phyloP scores from a whole-genome alignment of 2,329 filamentous ascomycete genomes.

The Cercospora sp. region DNA sequence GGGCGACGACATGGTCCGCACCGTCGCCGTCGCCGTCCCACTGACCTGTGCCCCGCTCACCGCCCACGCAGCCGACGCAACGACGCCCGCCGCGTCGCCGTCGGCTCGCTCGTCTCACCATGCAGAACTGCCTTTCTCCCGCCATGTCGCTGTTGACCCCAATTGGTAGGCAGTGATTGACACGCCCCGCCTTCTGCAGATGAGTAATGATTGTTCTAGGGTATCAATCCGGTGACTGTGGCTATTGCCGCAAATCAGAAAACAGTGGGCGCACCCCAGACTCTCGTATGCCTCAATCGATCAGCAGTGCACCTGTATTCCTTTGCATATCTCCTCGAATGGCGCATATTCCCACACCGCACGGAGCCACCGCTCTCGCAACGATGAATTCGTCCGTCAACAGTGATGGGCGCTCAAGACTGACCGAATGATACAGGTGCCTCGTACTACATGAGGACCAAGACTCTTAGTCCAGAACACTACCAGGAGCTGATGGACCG shows the following conservation, averaged over 20 bases:
- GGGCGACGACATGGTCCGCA: not conserved
- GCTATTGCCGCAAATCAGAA: constrained; percentile 52
- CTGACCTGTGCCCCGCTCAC: not conserved
- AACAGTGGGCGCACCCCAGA: constrained; percentile 50
- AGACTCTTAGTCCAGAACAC: constrained; percentile 61
- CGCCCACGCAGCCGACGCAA: not conserved
- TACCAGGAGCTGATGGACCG: constrained; percentile 73
- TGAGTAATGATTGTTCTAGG: constrained; percentile 36
- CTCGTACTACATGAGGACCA: constrained; percentile 69
- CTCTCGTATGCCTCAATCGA: constrained; percentile 48
- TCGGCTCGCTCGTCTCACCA: not conserved
- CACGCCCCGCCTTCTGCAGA: not conserved
- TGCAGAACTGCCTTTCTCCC: constrained; percentile 1
- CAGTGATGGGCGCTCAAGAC: not conserved
- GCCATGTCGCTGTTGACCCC: constrained; percentile 35
- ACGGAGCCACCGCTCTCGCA: not conserved
- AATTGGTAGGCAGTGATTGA: constrained; percentile 32
- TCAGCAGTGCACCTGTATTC: constrained; percentile 1
- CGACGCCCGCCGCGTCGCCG: not conserved
- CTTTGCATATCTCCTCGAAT: not conserved
- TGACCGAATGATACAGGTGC: constrained; percentile 55
- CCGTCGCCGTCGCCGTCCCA: not conserved
- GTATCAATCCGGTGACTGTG: constrained; percentile 52
- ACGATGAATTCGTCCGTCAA: not conserved
- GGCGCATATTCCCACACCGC: not conserved